A percentile compares a stretch with the other conserved stretches of the same genome.
These are phyloP conservation scores for Apiospora rasikravindrae DNA, from an alignment of 2,329 filamentous ascomycete genomes.

Conservation along the genomic window DNA sequence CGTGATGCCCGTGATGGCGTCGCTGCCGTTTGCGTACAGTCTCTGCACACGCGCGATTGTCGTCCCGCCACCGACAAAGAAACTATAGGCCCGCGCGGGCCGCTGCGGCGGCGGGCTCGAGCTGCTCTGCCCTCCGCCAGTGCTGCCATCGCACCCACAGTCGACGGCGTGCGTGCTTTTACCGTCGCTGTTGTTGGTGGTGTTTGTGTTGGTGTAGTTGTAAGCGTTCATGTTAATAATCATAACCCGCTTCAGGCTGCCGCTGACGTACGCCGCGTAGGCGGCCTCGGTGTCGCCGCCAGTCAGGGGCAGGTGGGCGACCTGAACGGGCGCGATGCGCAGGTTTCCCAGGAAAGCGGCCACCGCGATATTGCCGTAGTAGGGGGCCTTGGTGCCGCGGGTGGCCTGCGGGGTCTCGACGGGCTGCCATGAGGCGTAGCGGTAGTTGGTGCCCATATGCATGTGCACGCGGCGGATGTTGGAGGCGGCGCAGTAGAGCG, in stretches of 20 bases:
- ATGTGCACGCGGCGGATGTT: constrained; percentile 65
- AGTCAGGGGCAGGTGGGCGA: constrained; percentile 53
- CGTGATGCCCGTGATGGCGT: constrained; percentile 65
- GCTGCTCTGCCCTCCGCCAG: not conserved
- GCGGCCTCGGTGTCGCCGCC: constrained; percentile 50
- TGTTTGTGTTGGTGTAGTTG: constrained; percentile 60
- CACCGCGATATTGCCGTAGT: constrained; percentile 66
- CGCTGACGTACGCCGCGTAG: constrained; percentile 59
- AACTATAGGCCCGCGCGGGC: constrained; percentile 45
- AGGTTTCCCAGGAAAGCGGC: constrained; percentile 59
- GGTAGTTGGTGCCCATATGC: constrained; percentile 68
- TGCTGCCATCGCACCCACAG: not conserved
- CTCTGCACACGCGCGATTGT: constrained; percentile 47
- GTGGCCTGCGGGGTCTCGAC: constrained; percentile 53
- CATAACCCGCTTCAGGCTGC: constrained; percentile 51
- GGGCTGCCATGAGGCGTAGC: constrained; percentile 67
- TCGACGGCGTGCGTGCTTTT: not conserved
- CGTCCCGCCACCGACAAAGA: constrained; percentile 31
- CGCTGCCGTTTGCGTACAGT: constrained; percentile 65
- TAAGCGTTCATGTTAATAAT: constrained; percentile 64
- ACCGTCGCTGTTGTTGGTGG: constrained; percentile 37
- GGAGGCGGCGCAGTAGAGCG: constrained; percentile 59
- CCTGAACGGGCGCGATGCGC: constrained; percentile 41
- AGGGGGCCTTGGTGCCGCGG: constrained; percentile 65
- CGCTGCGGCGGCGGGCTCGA: constrained; percentile 30